These are phyloP conservation scores for Dactylellina sp. DNA, from an alignment of 2,329 filamentous ascomycete genomes.

Conservation along the genomic window DNA sequence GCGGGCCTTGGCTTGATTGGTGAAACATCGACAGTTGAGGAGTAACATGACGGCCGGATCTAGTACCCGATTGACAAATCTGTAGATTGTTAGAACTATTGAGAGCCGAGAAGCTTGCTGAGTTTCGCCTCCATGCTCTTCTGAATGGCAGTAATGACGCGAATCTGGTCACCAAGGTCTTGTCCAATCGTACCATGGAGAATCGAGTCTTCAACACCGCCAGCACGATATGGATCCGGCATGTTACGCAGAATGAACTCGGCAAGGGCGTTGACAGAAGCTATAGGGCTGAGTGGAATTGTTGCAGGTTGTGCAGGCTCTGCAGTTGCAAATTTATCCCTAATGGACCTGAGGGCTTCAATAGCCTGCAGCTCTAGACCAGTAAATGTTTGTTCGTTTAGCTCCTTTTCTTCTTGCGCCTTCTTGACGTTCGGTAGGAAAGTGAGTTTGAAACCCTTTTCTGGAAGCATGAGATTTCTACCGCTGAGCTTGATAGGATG, in stretches of 20 bases:
- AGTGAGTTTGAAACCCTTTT: constrained; percentile 27
- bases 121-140: constrained; percentile 44
- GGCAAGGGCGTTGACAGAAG: constrained; percentile 9
- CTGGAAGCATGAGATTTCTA: constrained; percentile 31
- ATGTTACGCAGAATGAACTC: constrained; percentile 48
- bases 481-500: constrained; percentile 22
- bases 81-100: neutral
- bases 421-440: constrained; percentile 37
- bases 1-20: too few species aligned
- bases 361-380: constrained; percentile 47
- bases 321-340: neutral
- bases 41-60: too few species aligned
- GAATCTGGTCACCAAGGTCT: constrained; percentile 31
- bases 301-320: neutral
- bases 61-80: too few species aligned
- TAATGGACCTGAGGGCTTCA: constrained; percentile 28
- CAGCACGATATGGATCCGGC: constrained; percentile 31
- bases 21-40: too few species aligned
- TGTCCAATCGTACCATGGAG: constrained; percentile 16
- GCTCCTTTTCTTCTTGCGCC: constrained; percentile 28
- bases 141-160: constrained; percentile 42
- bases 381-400: constrained; percentile 45
- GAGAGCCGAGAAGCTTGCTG: neutral
- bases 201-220: constrained; percentile 33
- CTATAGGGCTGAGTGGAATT: neutral